Evolutionary conservation across 2,329 filamentous ascomycete species (phyloP).

Genomic region (Verticillium albo-atrum): DNA sequence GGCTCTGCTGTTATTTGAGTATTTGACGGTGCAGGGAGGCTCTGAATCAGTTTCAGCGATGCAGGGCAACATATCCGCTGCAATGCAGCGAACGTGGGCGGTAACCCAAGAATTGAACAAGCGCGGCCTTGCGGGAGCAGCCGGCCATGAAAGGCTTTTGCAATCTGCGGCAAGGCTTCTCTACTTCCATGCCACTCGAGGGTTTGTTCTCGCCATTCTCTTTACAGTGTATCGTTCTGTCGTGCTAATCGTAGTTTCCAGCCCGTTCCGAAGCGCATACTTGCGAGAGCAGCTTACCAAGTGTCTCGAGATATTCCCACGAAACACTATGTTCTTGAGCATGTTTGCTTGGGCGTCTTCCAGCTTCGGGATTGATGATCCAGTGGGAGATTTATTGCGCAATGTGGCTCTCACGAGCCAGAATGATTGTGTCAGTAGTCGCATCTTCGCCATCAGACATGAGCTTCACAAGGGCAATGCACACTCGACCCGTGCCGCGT

Average conservation of each 20-base stretch:
- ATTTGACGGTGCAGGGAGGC: constrained; percentile 46
- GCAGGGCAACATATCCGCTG: constrained; percentile 54
- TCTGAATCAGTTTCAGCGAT: constrained; percentile 37
- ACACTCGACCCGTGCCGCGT: constrained; percentile 45
- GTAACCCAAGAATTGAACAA: constrained; percentile 38
- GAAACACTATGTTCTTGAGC: constrained; percentile 71
- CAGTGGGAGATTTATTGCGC: constrained; percentile 63
- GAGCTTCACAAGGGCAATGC: constrained; percentile 43
- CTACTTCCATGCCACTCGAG: constrained; percentile 57
- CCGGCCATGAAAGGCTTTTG: constrained; percentile 58
- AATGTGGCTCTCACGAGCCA: constrained; percentile 39
- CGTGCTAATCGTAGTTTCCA: constrained; percentile 16
- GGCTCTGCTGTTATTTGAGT: constrained; percentile 61
- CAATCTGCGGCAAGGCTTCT: constrained; percentile 66
- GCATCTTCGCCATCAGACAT: constrained; percentile 47
- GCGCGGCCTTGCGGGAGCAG: constrained; percentile 24
- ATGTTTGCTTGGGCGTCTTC: constrained; percentile 72
- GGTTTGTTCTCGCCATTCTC: constrained; percentile 29
- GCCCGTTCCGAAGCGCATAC: constrained; percentile 63
- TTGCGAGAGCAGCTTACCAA: constrained; percentile 57
- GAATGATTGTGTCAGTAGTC: constrained; percentile 37
- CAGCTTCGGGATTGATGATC: constrained; percentile 69
- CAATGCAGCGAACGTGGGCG: constrained; percentile 33
- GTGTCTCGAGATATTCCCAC: constrained; percentile 63
- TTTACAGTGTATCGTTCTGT: constrained; percentile 11